These are phyloP conservation scores for Claviceps sp. DNA, from an alignment of 2,329 filamentous ascomycete species.

Conservation along the genomic window DNA sequence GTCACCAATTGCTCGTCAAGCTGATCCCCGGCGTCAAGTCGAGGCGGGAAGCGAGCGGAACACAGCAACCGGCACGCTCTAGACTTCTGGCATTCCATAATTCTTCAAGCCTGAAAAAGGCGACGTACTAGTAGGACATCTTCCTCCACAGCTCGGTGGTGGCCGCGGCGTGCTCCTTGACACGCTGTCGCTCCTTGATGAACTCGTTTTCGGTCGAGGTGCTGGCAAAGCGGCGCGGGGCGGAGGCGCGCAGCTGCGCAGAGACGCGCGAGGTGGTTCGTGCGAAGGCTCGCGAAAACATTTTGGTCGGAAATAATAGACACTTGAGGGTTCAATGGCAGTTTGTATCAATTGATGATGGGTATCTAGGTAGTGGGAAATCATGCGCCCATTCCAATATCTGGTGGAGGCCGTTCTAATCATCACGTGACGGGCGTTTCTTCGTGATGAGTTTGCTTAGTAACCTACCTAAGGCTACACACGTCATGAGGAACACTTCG, in stretches of 20 bases:
- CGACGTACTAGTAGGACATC: slow-evolving; percentile 83
- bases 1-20: background rate
- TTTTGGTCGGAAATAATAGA: slow-evolving; percentile 17
- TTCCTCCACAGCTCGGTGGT: slow-evolving; percentile 91
- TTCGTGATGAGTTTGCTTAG: background rate
- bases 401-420: background rate
- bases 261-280: slow-evolving; percentile 50
- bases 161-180: slow-evolving; percentile 77
- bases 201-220: slow-evolving; percentile 77
- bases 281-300: slow-evolving; percentile 52
- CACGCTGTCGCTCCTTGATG: slow-evolving; percentile 78
- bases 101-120: background rate
- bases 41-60: background rate
- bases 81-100: background rate
- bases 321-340: background rate
- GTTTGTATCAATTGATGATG: slow-evolving; percentile 12
- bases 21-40: background rate
- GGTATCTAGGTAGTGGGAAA: background rate
- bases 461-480: background rate
- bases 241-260: slow-evolving; percentile 43
- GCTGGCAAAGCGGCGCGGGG: slow-evolving; percentile 62
- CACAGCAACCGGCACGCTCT: background rate
- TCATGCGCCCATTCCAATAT: background rate
- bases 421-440: background rate
- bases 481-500: background rate